These are phyloP conservation scores for Globisporangium lucens DNA, from an alignment of 352 stramenopile genomes.

Conservation along the genomic window DNA sequence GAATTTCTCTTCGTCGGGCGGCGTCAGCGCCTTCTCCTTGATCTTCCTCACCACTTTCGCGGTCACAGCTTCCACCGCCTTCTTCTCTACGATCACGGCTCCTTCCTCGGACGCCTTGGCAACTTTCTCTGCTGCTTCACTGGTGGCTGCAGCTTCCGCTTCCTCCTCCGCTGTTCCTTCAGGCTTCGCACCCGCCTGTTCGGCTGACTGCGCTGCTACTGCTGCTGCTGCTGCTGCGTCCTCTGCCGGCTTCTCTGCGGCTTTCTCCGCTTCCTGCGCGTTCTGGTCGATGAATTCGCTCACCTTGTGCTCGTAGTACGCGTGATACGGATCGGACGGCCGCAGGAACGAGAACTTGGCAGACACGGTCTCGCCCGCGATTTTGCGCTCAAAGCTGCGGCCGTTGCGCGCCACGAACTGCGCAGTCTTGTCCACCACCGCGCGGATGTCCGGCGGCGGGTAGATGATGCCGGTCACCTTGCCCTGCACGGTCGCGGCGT, in stretches of 20 bases:
- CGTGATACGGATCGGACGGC: conserved; percentile 94
- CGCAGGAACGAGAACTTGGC: conserved; percentile 98
- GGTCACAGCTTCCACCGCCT: conserved; percentile 78
- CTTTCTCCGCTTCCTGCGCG: conserved; percentile 12
- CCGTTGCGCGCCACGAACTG: conserved; percentile 98
- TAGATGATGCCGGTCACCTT: conserved; percentile 93
- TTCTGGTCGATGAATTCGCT: conserved; percentile 69
- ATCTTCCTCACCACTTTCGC: conserved; percentile 90
- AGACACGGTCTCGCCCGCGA: conserved; percentile 94
- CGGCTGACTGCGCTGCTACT: conserved; percentile 15
- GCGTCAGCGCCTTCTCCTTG: conserved; percentile 80
- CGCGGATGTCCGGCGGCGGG: conserved; percentile 96
- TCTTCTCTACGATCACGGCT: conserved; percentile 79
- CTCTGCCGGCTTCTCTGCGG: conserved; percentile 19
- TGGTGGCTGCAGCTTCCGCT: conserved; percentile 15
- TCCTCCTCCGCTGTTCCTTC: not conserved
- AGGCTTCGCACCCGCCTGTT: conserved; percentile 2
- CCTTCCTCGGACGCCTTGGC: conserved; percentile 23
- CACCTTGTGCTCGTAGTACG: conserved; percentile 98
- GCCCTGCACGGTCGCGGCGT: conserved; percentile 52
- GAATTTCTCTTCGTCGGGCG: conserved; percentile 69
- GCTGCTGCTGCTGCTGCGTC: conserved; percentile 1
- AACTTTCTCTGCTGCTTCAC: conserved; percentile 23
- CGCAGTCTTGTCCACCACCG: conserved; percentile 98
- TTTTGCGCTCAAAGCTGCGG: conserved; percentile 96